These are phyloP conservation scores for Talaromyces adpressus DNA, from an alignment of 495 filamentous ascomycete genomes.

Conservation along the genomic window DNA sequence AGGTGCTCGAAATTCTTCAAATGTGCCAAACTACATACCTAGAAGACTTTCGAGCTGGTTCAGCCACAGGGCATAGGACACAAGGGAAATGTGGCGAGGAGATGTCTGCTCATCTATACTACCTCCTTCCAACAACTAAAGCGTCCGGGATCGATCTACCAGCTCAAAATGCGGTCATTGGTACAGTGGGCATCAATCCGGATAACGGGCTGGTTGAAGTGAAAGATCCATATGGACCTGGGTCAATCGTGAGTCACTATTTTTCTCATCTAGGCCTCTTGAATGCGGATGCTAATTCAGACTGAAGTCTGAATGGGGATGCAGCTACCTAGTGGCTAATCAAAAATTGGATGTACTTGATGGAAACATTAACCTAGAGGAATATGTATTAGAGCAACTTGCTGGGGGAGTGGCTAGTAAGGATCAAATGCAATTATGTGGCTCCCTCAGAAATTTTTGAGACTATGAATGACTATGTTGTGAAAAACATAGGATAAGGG, in stretches of 20 bases:
- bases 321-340: slow-evolving; percentile 8
- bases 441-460: neutral
- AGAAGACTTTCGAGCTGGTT: neutral
- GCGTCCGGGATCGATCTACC: neutral
- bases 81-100: slow-evolving; percentile 10
- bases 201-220: neutral
- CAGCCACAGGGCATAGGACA: slow-evolving; percentile 4
- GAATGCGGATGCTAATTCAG: neutral
- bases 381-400: neutral
- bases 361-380: neutral
- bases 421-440: slow-evolving; percentile 6
- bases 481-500: neutral
- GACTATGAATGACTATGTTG: neutral
- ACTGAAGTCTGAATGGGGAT: slow-evolving; percentile 8
- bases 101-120: slow-evolving; percentile 12
- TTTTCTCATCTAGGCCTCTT: neutral
- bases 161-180: neutral
- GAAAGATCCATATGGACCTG: neutral
- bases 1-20: slow-evolving; percentile 7
- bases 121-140: slow-evolving; percentile 1
- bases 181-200: neutral
- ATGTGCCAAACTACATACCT: slow-evolving; percentile 6
- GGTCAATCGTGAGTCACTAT: neutral
- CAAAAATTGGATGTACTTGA: neutral
- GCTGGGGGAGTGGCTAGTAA: slow-evolving; percentile 1